Percentiles rank a stretch among this genome's conserved stretches.
phyloP scores from a whole-genome alignment of 192 early-diverging fungal species.

The Pecoramyces ruminantium region DNA sequence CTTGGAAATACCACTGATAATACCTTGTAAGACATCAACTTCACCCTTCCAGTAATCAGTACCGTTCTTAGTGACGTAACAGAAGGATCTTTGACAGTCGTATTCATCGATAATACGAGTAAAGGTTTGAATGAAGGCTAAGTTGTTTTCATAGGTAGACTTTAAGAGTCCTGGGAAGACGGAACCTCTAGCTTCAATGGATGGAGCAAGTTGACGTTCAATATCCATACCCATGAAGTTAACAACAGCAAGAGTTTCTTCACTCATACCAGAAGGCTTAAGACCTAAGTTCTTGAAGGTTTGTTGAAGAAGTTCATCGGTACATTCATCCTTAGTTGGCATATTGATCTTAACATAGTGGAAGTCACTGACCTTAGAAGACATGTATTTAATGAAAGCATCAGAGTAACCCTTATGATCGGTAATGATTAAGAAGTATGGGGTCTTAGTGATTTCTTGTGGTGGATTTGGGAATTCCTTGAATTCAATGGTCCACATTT shows the following conservation, averaged over 20 bases:
- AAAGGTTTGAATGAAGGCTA: neutral
- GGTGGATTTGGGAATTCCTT: neutral
- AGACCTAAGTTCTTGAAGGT: neutral
- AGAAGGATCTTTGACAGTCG: neutral
- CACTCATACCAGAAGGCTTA: neutral
- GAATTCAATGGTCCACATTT: neutral
- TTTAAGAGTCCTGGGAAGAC: neutral
- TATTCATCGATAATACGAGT: neutral
- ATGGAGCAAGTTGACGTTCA: neutral
- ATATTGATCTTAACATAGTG: neutral
- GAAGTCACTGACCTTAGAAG: neutral
- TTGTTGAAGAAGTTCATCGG: neutral
- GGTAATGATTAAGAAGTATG: neutral
- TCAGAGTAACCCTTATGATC: neutral
- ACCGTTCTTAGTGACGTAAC: neutral
- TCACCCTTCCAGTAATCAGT: neutral
- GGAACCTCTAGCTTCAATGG: neutral
- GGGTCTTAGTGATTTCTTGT: neutral
- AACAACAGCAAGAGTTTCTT: neutral
- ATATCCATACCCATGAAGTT: neutral
- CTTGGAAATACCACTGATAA: neutral
- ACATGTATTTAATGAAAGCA: neutral
- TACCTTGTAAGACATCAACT: neutral
- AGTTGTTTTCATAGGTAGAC: neutral
- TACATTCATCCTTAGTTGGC: neutral